Percentiles rank a stretch among this genome's conserved stretches.
These are phyloP conservation scores for Paramyrothecium sp. DNA, from an alignment of 2,329 filamentous ascomycete species.

Conservation along the genomic window DNA sequence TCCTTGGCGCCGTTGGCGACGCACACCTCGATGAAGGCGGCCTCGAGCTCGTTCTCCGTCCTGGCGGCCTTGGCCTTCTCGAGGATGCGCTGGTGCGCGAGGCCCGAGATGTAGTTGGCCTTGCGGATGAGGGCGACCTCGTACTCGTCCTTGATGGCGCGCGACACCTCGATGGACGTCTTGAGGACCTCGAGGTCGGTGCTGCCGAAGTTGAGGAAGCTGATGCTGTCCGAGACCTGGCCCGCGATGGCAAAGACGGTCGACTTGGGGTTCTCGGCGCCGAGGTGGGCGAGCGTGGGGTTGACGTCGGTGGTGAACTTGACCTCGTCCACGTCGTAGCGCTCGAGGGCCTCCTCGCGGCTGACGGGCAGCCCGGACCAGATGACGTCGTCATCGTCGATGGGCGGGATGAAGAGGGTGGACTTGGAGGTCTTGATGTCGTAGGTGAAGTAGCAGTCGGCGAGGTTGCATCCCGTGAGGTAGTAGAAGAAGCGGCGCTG, in stretches of 20 bases:
- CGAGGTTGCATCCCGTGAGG: constrained; percentile 77
- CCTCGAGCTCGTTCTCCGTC: constrained; percentile 84
- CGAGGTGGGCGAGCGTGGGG: constrained; percentile 59
- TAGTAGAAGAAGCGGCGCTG: constrained; percentile 96
- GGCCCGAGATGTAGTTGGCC: constrained; percentile 68
- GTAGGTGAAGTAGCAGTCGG: constrained; percentile 80
- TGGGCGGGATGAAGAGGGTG: constrained; percentile 87
- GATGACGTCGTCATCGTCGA: constrained; percentile 85
- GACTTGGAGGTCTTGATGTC: constrained; percentile 71
- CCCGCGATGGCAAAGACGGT: constrained; percentile 75
- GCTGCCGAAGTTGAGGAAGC: constrained; percentile 67
- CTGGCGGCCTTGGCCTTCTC: constrained; percentile 59
- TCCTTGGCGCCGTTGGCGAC: constrained; percentile 73
- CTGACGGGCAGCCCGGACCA: constrained; percentile 89
- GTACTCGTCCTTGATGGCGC: constrained; percentile 72
- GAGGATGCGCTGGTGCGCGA: constrained; percentile 64
- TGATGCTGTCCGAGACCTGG: constrained; percentile 71
- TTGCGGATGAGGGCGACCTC: constrained; percentile 72
- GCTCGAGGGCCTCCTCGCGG: constrained; percentile 67
- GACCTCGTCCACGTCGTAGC: constrained; percentile 82
- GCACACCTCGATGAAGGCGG: constrained; percentile 73
- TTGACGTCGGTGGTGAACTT: constrained; percentile 73
- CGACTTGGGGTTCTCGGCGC: constrained; percentile 29
- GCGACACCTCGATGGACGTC: constrained; percentile 64
- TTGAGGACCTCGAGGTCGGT: constrained; percentile 59